Evolutionary conservation across 495 filamentous ascomycete species (phyloP).

Genomic region (Apodospora peruviana): DNA sequence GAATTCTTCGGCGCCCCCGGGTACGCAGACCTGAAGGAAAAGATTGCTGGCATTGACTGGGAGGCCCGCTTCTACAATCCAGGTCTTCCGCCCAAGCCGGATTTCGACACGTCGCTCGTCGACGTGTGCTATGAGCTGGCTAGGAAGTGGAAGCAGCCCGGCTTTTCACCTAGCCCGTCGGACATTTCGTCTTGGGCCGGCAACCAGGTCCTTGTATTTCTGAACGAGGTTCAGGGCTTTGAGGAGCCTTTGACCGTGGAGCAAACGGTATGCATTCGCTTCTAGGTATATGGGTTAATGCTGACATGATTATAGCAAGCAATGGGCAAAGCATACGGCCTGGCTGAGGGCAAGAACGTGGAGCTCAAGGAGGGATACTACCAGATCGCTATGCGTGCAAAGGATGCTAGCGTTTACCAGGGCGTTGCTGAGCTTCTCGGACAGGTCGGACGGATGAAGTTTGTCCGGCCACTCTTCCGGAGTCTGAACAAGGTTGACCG

Average conservation of each 20-base stretch:
- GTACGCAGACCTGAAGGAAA: slow-evolving; percentile 55
- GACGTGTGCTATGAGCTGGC: slow-evolving; percentile 80
- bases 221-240: slow-evolving; percentile 68
- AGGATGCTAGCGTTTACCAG: slow-evolving; percentile 57
- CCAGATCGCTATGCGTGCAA: slow-evolving; percentile 68
- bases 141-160: slow-evolving; percentile 63
- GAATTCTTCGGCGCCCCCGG: slow-evolving; percentile 72
- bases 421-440: slow-evolving; percentile 70
- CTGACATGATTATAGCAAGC: slow-evolving; percentile 33
- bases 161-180: slow-evolving; percentile 58
- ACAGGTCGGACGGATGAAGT: slow-evolving; percentile 92
- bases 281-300: not conserved
- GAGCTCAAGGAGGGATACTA: slow-evolving; percentile 79
- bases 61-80: slow-evolving; percentile 79
- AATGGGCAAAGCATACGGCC: slow-evolving; percentile 68
- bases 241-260: slow-evolving; percentile 53
- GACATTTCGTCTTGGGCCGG: slow-evolving; percentile 72
- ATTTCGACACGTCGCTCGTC: slow-evolving; percentile 83
- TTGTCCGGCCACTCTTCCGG: slow-evolving; percentile 78
- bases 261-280: slow-evolving; percentile 36
- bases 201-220: slow-evolving; percentile 86
- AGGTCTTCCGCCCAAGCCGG: slow-evolving; percentile 81
- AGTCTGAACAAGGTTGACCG: slow-evolving; percentile 66
- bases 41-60: slow-evolving; percentile 74
- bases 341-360: slow-evolving; percentile 66